Conservation (phyloP, 108 stramenopile species). For the Cyclotella atomus region DNA sequence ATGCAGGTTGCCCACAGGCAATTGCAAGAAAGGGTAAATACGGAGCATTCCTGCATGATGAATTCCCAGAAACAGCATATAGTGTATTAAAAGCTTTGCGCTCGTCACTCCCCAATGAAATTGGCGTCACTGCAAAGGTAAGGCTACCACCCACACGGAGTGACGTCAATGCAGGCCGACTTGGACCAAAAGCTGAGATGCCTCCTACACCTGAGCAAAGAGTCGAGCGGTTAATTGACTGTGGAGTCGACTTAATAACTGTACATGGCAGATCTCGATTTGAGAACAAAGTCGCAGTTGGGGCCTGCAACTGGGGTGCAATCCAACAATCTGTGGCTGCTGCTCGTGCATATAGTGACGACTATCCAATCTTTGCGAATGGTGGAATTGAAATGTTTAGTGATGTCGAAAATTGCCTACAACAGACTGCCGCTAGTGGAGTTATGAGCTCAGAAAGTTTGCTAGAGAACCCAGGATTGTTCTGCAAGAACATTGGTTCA, state of each 20-base stretch:
- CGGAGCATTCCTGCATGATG: conserved; percentile 83
- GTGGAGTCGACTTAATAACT: conserved; percentile 90
- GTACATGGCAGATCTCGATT: conserved; percentile 94
- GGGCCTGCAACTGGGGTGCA: conserved; percentile 64
- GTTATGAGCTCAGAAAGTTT: conserved; percentile 95
- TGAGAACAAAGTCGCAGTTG: conserved; percentile 86
- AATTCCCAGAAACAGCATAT: conserved; percentile 69
- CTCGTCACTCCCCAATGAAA: conserved; percentile 55
- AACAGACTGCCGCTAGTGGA: conserved; percentile 80
- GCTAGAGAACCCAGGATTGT: conserved; percentile 93
- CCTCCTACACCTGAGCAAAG: conserved; percentile 50
- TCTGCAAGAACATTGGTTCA: conserved; percentile 35
- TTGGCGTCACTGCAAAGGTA: conserved; percentile 81
- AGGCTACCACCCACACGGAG: conserved; percentile 60
- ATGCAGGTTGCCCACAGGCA: conserved; percentile 68
- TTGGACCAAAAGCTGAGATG: conserved; percentile 14
- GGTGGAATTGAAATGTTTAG: conserved; percentile 88
- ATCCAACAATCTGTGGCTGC: conserved; percentile 53
- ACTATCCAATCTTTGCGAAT: conserved; percentile 93
- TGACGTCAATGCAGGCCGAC: conserved; percentile 30
- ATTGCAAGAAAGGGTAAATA: conserved; percentile 84
- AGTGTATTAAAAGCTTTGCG: conserved; percentile 60
- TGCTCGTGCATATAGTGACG: conserved; percentile 52
- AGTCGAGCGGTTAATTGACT: conserved; percentile 64
- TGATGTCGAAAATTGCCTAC: conserved; percentile 75